Percentiles rank a stretch among this genome's conserved stretches.
These are phyloP conservation scores for Aspergillus fumigatus DNA, from an alignment of 2,329 filamentous ascomycete genomes.

Conservation along the genomic window DNA sequence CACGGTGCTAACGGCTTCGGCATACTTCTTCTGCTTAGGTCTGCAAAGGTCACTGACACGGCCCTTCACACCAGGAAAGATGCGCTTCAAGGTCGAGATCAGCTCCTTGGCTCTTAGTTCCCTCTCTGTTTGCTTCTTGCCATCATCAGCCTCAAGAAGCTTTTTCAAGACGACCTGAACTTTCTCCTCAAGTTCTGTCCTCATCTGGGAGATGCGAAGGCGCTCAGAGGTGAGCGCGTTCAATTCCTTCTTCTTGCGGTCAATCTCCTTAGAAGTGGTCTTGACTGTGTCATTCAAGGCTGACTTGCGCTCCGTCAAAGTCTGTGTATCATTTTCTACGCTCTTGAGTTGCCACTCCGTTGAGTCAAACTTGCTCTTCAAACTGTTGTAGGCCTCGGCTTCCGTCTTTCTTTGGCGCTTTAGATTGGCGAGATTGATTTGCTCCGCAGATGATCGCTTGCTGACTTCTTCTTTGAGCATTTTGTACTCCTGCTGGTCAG, in stretches of 20 bases:
- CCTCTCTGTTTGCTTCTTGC: slow-evolving; percentile 77
- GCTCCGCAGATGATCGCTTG: slow-evolving; percentile 73
- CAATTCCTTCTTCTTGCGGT: slow-evolving; percentile 83
- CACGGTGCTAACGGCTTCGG: slow-evolving; percentile 87
- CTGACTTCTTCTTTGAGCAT: slow-evolving; percentile 78
- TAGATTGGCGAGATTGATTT: slow-evolving; percentile 80
- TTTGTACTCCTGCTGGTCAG: slow-evolving; percentile 87
- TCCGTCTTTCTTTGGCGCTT: slow-evolving; percentile 85
- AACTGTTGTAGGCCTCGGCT: slow-evolving; percentile 80
- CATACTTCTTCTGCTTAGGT: slow-evolving; percentile 95
- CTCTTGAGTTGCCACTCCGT: slow-evolving; percentile 70
- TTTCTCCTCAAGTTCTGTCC: slow-evolving; percentile 88
- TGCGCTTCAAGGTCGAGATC: slow-evolving; percentile 78
- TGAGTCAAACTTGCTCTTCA: slow-evolving; percentile 82
- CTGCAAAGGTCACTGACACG: slow-evolving; percentile 88
- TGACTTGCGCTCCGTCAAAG: slow-evolving; percentile 64
- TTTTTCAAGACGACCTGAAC: slow-evolving; percentile 75
- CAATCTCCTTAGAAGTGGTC: slow-evolving; percentile 70
- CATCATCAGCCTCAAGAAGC: slow-evolving; percentile 79
- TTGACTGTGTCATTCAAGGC: slow-evolving; percentile 60
- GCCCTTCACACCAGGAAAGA: slow-evolving; percentile 87
- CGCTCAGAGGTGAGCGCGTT: slow-evolving; percentile 81
- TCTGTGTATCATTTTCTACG: slow-evolving; percentile 65
- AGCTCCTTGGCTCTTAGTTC: slow-evolving; percentile 77
- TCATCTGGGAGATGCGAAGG: slow-evolving; percentile 71